Base-by-base conservation (phyloP, 108 stramenopile species). In the Cyclostephanos tholiformis region DNA sequence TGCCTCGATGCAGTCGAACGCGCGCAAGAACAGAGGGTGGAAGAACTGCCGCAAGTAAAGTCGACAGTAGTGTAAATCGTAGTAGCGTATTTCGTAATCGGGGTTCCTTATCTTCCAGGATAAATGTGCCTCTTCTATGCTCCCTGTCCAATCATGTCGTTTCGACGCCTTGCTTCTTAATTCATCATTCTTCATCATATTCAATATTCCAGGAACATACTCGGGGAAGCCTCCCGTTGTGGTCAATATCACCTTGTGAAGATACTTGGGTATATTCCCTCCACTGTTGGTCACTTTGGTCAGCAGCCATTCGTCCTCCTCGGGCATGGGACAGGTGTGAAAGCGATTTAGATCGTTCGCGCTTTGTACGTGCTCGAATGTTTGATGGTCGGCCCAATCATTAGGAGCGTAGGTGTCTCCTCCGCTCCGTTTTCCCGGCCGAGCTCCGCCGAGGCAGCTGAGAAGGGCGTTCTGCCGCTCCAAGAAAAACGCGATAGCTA, bases 1-100 rank as follows among this genome's bases (percentile, higher is more conserved):
- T 65, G 63, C 72, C 46, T 74, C 20, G n/a, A 74, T 25, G 32
- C 72, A 74, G 26, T 74, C 72, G 38, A 74, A 74, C 16, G 72
- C 64, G 9, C 72, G 46, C 6, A 74, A 13, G 65, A 74, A 74
- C 17, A 74, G 12, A 6, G 72, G 72, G 56, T 74, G 72, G 49
- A 65, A 74, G 39, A 52, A 39, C 27, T 32, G 30, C 4, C 25
- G 20, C 1, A 74, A 38, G 20, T 74, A 74, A 1, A 17, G 26
- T 13, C 72, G 63, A 12, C 46, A 41, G 7, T 14, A 2, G 36
- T 58, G 23, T 11, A 74, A 53, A 35, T 74, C 63, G 51, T 50
- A 74, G 16, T 55, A 65, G 2, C 49, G 62, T 11, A 74, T 39
- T 0, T 65, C 63, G 52, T 74, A 74, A 6, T 64, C 63, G 30